Evolutionary conservation across 768 basidiomycete species (phyloP), one percentile per base, ranked within the genome.

Genomic region (Leucocoprinus leucothites): DNA sequence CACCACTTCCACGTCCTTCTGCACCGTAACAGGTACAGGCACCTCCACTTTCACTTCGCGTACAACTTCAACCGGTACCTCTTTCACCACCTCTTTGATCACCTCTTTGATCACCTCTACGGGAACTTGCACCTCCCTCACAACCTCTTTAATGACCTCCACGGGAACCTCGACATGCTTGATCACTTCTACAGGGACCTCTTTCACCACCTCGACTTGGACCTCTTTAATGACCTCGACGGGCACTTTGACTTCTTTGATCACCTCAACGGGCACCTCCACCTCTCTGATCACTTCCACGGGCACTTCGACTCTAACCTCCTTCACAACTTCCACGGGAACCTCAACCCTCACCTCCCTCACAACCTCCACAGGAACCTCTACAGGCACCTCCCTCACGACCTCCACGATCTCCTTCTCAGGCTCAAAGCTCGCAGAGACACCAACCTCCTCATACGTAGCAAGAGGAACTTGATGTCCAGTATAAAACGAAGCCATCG

Each of bases 401-500:
- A 24, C 18, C 25, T 53, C 51, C 31, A 6, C 31, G 31, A 13
- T 34, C 31, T 45, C 57, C 45, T 44, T 35, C 22, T 71, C 69
- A 2, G 74, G 74, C 19, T 70, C 69, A 26, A 65, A 64, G 48
- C 67, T 69, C 57, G 74, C 65, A 61, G 74, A 68, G 28, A 75
- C 71, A 48, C 74, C 71, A 25, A 71, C 66, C n/a, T 79, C 79
- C 56, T 84, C 85, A 58, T 86, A 87, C 41, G 74, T 66, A 13
- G 48, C 41, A 24, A 48, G 19, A 26, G 58, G 48, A 9, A 58
- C 48, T 28, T 60, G 62, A 9, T 63, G 53, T 34, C 64, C 63
- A 40, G 65, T 65, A 45, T 69, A 66, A 60, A 67, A 74, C 13
- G 73, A 76, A 1, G 71, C 70, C 14, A 69, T 24, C 8, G 44